Evolutionary conservation across 257 asterid species (phyloP).

Genomic region (Osmanthus fragrans): DNA sequence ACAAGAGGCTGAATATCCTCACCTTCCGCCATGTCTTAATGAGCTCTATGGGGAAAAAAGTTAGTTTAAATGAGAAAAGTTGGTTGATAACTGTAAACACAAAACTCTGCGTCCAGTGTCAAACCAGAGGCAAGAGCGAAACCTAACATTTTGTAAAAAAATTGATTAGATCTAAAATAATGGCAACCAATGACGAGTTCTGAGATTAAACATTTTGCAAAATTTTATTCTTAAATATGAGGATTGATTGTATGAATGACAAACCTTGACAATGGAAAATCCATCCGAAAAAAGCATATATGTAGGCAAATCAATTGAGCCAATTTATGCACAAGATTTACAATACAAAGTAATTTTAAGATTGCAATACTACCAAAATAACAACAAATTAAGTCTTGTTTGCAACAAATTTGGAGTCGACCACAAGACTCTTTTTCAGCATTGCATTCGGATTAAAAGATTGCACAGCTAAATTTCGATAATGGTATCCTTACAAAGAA

Average conservation of each 20-base stretch:
- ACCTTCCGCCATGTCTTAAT: constrained; percentile 39
- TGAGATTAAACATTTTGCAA: not conserved
- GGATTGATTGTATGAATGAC: not conserved
- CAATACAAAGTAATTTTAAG: not conserved
- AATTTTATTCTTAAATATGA: not conserved
- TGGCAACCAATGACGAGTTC: not conserved
- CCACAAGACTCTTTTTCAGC: too few species aligned
- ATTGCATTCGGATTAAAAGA: too few species aligned
- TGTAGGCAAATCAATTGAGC: not conserved
- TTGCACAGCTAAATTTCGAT: too few species aligned
- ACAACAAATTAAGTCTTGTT: not conserved
- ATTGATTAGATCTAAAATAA: not conserved
- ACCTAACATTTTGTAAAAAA: not conserved
- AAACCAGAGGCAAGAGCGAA: not conserved
- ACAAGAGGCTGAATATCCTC: constrained; percentile 57
- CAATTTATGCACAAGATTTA: not conserved
- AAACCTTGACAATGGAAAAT: not conserved
- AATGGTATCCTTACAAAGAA: not conserved
- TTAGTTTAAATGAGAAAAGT: not conserved
- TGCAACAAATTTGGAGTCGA: too few species aligned
- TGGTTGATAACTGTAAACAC: not conserved
- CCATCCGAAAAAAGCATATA: not conserved
- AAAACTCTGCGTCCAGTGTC: not conserved
- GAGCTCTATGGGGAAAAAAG: not conserved
- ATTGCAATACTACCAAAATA: not conserved